These are phyloP conservation scores for Pseudonectria foliicola DNA, from an alignment of 2,329 filamentous ascomycete genomes.

Conservation along the genomic window DNA sequence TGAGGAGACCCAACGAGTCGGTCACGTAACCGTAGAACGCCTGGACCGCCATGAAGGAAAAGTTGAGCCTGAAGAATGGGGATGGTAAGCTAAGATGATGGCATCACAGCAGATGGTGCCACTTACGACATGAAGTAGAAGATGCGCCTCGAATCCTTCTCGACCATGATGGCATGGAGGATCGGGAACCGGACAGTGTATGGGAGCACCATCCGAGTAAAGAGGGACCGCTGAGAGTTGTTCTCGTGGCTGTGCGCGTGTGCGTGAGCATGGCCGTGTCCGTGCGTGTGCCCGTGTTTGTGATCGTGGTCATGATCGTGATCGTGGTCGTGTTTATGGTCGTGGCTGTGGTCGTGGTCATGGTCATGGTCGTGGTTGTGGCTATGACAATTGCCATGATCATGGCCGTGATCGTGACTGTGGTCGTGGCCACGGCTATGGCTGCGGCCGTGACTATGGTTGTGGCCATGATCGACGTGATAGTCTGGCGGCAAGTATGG, in stretches of 20 bases:
- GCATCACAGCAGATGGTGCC: background rate
- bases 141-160: slow-evolving; percentile 89
- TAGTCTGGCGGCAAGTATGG: slow-evolving; percentile 21
- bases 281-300: slow-evolving; percentile 15
- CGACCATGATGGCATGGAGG: slow-evolving; percentile 75
- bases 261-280: slow-evolving; percentile 21
- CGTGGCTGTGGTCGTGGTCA: slow-evolving; percentile 13
- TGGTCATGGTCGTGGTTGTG: slow-evolving; percentile 15
- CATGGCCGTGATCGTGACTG: slow-evolving; percentile 12
- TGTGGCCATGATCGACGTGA: slow-evolving; percentile 6
- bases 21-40: slow-evolving; percentile 91
- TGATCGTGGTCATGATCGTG: slow-evolving; percentile 19
- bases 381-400: slow-evolving; percentile 9
- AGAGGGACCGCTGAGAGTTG: slow-evolving; percentile 50
- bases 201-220: slow-evolving; percentile 68
- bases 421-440: slow-evolving; percentile 25
- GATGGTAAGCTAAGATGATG: slow-evolving; percentile 6
- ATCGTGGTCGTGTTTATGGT: slow-evolving; percentile 17
- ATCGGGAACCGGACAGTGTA: slow-evolving; percentile 67
- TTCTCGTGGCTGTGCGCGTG: slow-evolving; percentile 30
- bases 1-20: slow-evolving; percentile 88
- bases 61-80: slow-evolving; percentile 62
- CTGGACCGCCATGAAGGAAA: slow-evolving; percentile 90
- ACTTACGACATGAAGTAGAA: slow-evolving; percentile 92
- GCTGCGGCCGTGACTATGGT: slow-evolving; percentile 11